Evolutionary conservation across 2,329 filamentous ascomycete genomes (phyloP).

Genomic region (Chaetoscypha palmicola): DNA sequence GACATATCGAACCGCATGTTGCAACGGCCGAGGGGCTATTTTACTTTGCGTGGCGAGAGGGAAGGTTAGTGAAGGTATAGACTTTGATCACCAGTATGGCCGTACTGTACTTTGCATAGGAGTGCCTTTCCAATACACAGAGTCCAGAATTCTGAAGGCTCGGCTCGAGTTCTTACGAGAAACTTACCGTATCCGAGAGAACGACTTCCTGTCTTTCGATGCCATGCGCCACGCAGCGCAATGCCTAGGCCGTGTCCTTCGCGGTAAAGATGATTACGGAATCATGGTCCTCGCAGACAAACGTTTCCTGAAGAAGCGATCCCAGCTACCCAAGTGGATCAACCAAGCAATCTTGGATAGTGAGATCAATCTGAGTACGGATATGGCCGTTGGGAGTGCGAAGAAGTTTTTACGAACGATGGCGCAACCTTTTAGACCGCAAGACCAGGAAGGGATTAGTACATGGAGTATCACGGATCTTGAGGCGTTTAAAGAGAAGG

Average conservation of each 20-base stretch:
- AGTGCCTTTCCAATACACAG: slow-evolving; percentile 97
- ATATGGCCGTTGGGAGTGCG: slow-evolving; percentile 86
- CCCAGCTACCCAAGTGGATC: slow-evolving; percentile 95
- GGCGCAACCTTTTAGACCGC: slow-evolving; percentile 79
- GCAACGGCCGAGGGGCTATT: slow-evolving; percentile 90
- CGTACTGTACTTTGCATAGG: slow-evolving; percentile 94
- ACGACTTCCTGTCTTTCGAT: slow-evolving; percentile 97
- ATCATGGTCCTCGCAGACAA: slow-evolving; percentile 97
- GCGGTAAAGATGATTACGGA: slow-evolving; percentile 98
- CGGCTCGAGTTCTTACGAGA: slow-evolving; percentile 93
- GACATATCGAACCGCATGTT: slow-evolving; percentile 95
- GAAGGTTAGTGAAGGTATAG: slow-evolving; percentile 96
- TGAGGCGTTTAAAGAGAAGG: slow-evolving; percentile 67
- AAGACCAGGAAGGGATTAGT: slow-evolving; percentile 85
- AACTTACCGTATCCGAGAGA: slow-evolving; percentile 92
- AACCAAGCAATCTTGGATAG: slow-evolving; percentile 77
- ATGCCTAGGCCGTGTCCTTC: slow-evolving; percentile 85
- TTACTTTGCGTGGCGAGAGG: slow-evolving; percentile 92
- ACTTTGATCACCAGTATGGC: slow-evolving; percentile 98
- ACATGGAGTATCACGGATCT: slow-evolving; percentile 83
- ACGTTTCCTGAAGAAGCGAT: slow-evolving; percentile 84
- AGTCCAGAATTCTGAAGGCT: slow-evolving; percentile 93
- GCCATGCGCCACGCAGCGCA: slow-evolving; percentile 99
- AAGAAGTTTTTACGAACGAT: slow-evolving; percentile 86
- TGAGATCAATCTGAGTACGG: slow-evolving; percentile 85